Evolutionary conservation across 306 rosid genomes (phyloP), one percentile per base, ranked within the genome.

Genomic region (Sophora flavescens): DNA sequence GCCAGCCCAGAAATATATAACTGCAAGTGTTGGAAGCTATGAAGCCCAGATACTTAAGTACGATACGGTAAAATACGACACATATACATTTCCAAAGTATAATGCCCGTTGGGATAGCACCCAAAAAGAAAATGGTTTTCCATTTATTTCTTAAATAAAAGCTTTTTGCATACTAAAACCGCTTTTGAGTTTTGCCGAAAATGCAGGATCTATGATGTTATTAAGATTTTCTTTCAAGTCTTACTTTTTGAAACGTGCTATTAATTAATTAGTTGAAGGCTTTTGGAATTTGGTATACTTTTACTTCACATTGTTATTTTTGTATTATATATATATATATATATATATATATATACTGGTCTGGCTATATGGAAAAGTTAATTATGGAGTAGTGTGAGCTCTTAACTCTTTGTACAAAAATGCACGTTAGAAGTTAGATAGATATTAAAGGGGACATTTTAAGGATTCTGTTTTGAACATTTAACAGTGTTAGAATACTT

Each of bases 401-500:
- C 32, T 30, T 63, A 45, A 41, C 1, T 14, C 15, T n/a, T 32
- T 3, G 67, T 1, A n/a, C 28, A 60, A 51, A 22, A n/a, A n/a
- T 41, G 54, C 56, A 32, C 3, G 42, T 22, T 61, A 44, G 10
- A 26, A 54, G 70, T 75, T 81, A 61, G 75, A 67, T 56, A 44
- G 67, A 56, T 77, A 77, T 67, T 81, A 45, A 53, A 75, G 32
- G 28, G 35, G 6, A 10, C 80, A 10, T 62, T 68, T 62, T 53
- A 32, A 75, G 61, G 18, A 61, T 61, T 69, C 73, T 70, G 47
- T n/a, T 75, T 38, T n/a, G 38, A 38, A 33, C 65, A 67, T 66
- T 14, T 16, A 44, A 38, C 13, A 16, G 52, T 4, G 56, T 57
- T 50, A 13, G 2, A 69, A 47, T 56, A 28, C 17, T 22, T 51